These are phyloP conservation scores for Suillus weaverae DNA, from an alignment of 768 basidiomycete species.

Conservation along the genomic window DNA sequence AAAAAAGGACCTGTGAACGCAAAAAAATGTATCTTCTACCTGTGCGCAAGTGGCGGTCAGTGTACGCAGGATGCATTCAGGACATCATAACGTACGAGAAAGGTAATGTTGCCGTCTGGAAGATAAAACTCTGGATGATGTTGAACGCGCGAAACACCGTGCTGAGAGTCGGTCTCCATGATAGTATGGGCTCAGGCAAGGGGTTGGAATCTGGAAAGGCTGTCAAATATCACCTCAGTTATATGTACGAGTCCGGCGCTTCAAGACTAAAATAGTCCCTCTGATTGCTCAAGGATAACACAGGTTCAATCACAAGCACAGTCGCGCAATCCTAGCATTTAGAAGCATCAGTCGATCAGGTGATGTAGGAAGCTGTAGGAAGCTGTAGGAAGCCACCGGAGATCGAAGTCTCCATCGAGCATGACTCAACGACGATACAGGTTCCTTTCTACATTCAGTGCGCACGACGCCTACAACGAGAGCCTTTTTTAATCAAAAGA, in stretches of 20 bases:
- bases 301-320: background rate
- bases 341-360: background rate
- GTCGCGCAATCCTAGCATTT: conserved; percentile 1
- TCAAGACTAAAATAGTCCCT: background rate
- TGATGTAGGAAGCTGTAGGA: background rate
- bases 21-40: conserved; percentile 36
- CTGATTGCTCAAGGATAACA: background rate
- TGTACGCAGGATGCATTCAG: background rate
- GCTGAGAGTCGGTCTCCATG: background rate
- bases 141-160: background rate
- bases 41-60: conserved; percentile 12
- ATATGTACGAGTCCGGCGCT: background rate
- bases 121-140: conserved; percentile 47
- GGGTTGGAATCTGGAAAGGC: background rate
- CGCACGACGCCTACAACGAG: background rate
- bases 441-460: background rate
- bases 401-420: background rate
- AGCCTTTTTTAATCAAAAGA: background rate
- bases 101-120: conserved; percentile 51
- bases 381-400: background rate
- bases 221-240: background rate
- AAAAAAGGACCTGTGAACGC: conserved; percentile 38
- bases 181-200: background rate
- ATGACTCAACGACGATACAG: background rate
- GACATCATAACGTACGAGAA: conserved; percentile 43